These are phyloP conservation scores for Primulina huaijiensis DNA, from an alignment of 257 asterid genomes.

Conservation along the genomic window DNA sequence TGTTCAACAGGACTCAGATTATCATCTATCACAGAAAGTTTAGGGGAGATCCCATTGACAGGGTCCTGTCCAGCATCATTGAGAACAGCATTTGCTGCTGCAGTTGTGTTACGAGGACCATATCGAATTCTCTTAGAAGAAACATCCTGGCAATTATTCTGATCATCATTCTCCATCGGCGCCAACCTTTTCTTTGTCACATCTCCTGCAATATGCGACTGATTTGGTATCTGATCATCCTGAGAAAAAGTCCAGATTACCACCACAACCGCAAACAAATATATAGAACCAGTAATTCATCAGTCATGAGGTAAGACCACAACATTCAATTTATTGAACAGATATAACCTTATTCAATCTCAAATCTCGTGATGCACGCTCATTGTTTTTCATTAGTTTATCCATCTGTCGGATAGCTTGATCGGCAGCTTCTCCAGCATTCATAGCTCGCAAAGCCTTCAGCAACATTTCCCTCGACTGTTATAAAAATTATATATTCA, in stretches of 20 bases:
- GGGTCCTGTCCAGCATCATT: slow-evolving; percentile 51
- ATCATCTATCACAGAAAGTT: slow-evolving; percentile 47
- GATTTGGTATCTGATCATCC: slow-evolving; percentile 69
- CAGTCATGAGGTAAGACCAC: slow-evolving; percentile 11
- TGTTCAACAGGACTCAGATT: slow-evolving; percentile 74
- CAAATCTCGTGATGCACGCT: slow-evolving; percentile 78
- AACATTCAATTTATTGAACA: slow-evolving; percentile 5
- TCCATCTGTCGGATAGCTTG: slow-evolving; percentile 86
- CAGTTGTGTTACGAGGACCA: slow-evolving; percentile 37
- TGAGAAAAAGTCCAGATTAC: slow-evolving; percentile 31
- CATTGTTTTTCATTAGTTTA: slow-evolving; percentile 75
- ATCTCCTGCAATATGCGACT: slow-evolving; percentile 51
- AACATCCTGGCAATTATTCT: slow-evolving; percentile 39
- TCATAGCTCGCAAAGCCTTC: slow-evolving; percentile 78
- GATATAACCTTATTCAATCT: slow-evolving; percentile 62
- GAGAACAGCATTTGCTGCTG: slow-evolving; percentile 39
- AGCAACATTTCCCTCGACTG: slow-evolving; percentile 90
- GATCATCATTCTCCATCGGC: slow-evolving; percentile 59
- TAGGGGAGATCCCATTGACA: slow-evolving; percentile 57
- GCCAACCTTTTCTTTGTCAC: slow-evolving; percentile 62
- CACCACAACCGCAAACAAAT: slow-evolving; percentile 7
- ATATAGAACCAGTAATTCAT: slow-evolving; percentile 20
- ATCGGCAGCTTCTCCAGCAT: slow-evolving; percentile 99
- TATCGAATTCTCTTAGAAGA: slow-evolving; percentile 60
- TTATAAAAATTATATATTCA: slow-evolving; percentile 23